Percentiles rank a stretch among this genome's conserved stretches.
phyloP scores from a whole-genome alignment of 179 eudicot genomes.

The Camellia oleifera region DNA sequence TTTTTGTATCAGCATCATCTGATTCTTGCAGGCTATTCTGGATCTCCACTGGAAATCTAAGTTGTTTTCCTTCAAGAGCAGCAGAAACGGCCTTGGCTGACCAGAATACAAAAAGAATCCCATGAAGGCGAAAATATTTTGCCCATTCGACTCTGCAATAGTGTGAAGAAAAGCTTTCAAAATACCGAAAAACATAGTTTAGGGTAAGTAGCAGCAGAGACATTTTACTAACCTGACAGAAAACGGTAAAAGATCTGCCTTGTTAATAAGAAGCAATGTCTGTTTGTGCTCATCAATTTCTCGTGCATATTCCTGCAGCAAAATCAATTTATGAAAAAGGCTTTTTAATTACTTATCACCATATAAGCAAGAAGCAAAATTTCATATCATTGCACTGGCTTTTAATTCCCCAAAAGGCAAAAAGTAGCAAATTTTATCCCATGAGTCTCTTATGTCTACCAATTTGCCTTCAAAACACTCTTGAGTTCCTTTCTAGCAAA shows the following conservation, averaged over 20 bases:
- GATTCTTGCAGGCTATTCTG: constrained; percentile 32
- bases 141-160: constrained; percentile 79
- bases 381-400: background rate
- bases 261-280: constrained; percentile 92
- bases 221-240: constrained; percentile 52
- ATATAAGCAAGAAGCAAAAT: background rate
- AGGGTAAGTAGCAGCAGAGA: background rate
- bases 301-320: constrained; percentile 65
- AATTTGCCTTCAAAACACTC: too few relatives aligned
- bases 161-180: background rate
- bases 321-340: constrained; percentile 1
- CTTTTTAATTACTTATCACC: background rate
- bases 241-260: constrained; percentile 89
- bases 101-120: constrained; percentile 88
- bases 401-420: too few relatives aligned
- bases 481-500: too few relatives aligned
- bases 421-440: too few relatives aligned
- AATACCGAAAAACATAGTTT: too few relatives aligned
- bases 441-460: too few relatives aligned
- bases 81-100: constrained; percentile 97
- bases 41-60: constrained; percentile 20
- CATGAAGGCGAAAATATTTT: constrained; percentile 70
- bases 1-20: constrained; percentile 55
- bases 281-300: constrained; percentile 83
- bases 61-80: constrained; percentile 63